Base-by-base conservation (phyloP, 768 basidiomycete species). In the Boletus rubescentipes region DNA sequence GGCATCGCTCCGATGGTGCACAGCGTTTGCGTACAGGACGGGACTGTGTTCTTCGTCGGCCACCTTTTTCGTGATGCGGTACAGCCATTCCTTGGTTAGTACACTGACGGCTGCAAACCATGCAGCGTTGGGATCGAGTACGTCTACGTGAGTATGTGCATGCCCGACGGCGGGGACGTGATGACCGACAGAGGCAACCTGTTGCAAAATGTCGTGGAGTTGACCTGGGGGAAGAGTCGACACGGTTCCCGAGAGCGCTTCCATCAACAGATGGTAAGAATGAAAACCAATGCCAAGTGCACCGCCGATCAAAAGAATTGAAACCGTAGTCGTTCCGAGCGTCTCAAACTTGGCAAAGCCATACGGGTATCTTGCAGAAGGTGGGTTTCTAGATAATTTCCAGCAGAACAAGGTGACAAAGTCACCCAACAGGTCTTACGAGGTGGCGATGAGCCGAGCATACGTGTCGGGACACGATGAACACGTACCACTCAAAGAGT, bases 1-100 rank as follows among this genome's bases (percentile, higher is more conserved):
- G 7, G 93, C 93, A 69, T 99, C 97, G 59, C 91, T 94, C n/a
- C 97, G 83, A 72, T 99, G 97, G 69, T 98, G 96, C 51, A 94
- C 80, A 7, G 96, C 97, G 68, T 98, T 99, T n/a, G 97, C 97
- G 18, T 87, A 76, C 48, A 99, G 73, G 1, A 99, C 97, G 5
- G 92, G 91, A 64, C 89, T 92, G 62, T 86, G 85, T 71, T 98
- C 94, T 62, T 92, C 84, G 53, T 91, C 85, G 11, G 96, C 97
- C 30, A 99, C 95, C 50, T 80, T 82, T 66, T 89, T 89, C 43
- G 94, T 98, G 42, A 87, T 75, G 39, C 94, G 78, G 72, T 96
- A 98, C 12, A 99, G 70, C 87, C 89, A 98, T 71, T 99, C 97
- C 67, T 99, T 99, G 55, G 80, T 71, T 4, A 92, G 46, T 3